A percentile compares a stretch with the other conserved stretches of the same genome.
Conservation (phyloP, 495 filamentous ascomycete genomes). For the Pseudoneurospora amorphoporcata region DNA sequence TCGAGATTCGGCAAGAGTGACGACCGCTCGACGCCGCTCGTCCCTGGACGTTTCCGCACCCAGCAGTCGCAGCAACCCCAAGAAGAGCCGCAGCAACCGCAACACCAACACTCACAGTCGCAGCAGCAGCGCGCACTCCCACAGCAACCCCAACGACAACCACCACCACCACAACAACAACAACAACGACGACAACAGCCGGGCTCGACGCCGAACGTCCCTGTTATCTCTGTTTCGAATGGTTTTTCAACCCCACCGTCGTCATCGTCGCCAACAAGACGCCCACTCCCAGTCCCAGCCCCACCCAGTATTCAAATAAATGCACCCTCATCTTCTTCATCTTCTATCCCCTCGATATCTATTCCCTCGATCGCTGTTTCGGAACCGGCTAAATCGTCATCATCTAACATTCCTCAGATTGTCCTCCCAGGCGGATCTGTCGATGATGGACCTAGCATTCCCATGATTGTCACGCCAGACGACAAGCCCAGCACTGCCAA, state of each 20-base stretch:
- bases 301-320: constrained; percentile 32
- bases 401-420: constrained; percentile 3
- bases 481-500: constrained; percentile 13
- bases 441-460: constrained; percentile 27
- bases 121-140: constrained; percentile 6
- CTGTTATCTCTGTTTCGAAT: constrained; percentile 52
- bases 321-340: constrained; percentile 12
- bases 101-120: neutral
- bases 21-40: constrained; percentile 14
- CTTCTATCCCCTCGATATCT: constrained; percentile 20
- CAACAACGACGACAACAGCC: neutral
- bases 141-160: neutral
- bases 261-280: constrained; percentile 20
- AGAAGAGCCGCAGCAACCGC: constrained; percentile 1
- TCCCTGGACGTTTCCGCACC: constrained; percentile 16
- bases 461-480: constrained; percentile 35
- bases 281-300: constrained; percentile 26
- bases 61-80: constrained; percentile 17
- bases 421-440: constrained; percentile 9
- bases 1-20: constrained; percentile 14
- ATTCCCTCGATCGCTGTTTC: constrained; percentile 36
- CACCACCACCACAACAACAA: neutral
- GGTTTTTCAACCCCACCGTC: constrained; percentile 26
- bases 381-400: constrained; percentile 17
- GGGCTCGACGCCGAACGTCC: constrained; percentile 27